These are phyloP conservation scores for Neonothopanus nambi DNA, from an alignment of 1,284 basidiomycete genomes.

Conservation along the genomic window DNA sequence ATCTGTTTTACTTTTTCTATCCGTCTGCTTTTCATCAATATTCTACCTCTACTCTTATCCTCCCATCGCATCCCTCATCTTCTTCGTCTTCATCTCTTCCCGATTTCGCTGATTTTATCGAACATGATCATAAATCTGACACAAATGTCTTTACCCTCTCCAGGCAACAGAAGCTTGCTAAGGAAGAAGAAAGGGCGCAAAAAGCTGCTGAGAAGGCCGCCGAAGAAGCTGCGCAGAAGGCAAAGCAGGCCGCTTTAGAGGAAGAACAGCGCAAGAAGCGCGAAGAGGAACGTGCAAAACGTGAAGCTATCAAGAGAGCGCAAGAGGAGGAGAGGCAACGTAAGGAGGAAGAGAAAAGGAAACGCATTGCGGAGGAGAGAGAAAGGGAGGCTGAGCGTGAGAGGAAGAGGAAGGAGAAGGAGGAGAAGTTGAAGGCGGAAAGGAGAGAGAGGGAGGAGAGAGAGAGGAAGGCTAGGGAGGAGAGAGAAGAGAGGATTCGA, in stretches of 20 bases:
- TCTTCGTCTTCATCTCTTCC: conserved; percentile 1
- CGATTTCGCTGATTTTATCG: background rate
- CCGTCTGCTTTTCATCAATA: no score
- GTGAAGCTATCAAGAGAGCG: conserved; percentile 37
- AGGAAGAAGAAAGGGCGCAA: conserved; percentile 85
- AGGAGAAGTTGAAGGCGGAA: conserved; percentile 64
- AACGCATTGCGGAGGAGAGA: conserved; percentile 50
- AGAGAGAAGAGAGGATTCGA: conserved; percentile 59
- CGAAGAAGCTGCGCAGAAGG: conserved; percentile 66
- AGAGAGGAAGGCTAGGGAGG: conserved; percentile 60
- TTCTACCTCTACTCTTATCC: background rate
- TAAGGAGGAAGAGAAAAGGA: conserved; percentile 19
- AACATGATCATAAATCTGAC: no score
- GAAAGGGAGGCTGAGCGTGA: conserved; percentile 53
- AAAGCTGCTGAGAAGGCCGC: conserved; percentile 81
- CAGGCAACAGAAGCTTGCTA: conserved; percentile 88
- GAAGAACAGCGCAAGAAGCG: conserved; percentile 51
- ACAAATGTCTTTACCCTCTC: conserved; percentile 15
- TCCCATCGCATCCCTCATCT: background rate
- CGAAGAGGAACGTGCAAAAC: conserved; percentile 34
- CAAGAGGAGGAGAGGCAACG: conserved; percentile 29
- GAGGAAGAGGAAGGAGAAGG: conserved; percentile 65
- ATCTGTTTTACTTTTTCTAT: no score
- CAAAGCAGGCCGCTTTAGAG: conserved; percentile 64
- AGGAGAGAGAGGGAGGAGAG: conserved; percentile 68